Evolutionary conservation across 2,329 filamentous ascomycete species (phyloP).

Genomic region (Teratosphaeria zuluensis): DNA sequence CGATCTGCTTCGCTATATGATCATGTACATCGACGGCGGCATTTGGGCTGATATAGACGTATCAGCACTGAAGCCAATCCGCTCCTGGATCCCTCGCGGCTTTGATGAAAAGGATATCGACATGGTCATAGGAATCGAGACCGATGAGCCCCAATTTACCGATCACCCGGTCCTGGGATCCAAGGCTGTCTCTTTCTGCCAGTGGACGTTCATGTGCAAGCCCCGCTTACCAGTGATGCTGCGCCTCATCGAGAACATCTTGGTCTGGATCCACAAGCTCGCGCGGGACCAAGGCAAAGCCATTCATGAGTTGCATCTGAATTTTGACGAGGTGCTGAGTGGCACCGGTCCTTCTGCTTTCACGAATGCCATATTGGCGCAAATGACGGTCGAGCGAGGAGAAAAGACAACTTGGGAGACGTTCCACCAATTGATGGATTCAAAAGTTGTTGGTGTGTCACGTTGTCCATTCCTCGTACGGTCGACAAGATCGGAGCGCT

Average conservation of each 20-base stretch:
- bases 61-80: conserved; percentile 43
- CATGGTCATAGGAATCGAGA: conserved; percentile 61
- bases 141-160: conserved; percentile 57
- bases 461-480: conserved; percentile 25
- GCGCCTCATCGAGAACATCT: conserved; percentile 57
- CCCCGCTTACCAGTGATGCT: conserved; percentile 61
- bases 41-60: conserved; percentile 53
- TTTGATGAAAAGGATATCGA: conserved; percentile 55
- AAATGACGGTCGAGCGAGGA: conserved; percentile 47
- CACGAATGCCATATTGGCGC: conserved; percentile 52
- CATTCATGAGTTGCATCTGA: conserved; percentile 52
- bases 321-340: conserved; percentile 63
- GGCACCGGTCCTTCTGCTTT: conserved; percentile 64
- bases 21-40: conserved; percentile 60
- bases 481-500: not conserved
- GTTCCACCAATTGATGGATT: conserved; percentile 58
- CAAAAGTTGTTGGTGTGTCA: conserved; percentile 46
- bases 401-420: conserved; percentile 48
- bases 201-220: conserved; percentile 67
- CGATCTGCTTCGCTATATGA: conserved; percentile 55
- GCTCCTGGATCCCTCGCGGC: conserved; percentile 52
- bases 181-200: conserved; percentile 62
- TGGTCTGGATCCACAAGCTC: conserved; percentile 54
- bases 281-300: conserved; percentile 49
- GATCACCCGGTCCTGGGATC: conserved; percentile 56